Percentiles rank a stretch among this genome's conserved stretches.
These are phyloP conservation scores for Malassezia furfur DNA, from an alignment of 1,284 basidiomycete species.

Conservation along the genomic window DNA sequence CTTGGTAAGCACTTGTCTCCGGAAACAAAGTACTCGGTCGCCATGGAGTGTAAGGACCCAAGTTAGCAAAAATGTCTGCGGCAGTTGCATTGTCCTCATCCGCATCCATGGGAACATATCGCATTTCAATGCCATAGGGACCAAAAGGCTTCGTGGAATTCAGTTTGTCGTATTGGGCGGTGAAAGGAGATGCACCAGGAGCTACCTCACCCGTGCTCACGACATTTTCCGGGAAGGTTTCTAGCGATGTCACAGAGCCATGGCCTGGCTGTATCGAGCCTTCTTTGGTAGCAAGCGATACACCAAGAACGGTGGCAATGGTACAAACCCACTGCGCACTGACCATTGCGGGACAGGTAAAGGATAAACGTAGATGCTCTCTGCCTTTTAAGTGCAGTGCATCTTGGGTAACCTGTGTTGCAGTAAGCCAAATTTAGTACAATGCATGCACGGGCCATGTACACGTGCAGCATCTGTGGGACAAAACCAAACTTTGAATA, in stretches of 20 bases:
- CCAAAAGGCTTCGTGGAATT: conserved; percentile 7
- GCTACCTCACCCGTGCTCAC: conserved; percentile 23
- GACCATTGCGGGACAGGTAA: too few species aligned
- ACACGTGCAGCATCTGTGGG: too few species aligned
- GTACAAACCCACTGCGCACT: too few species aligned
- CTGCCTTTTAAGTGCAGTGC: too few species aligned
- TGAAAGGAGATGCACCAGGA: conserved; percentile 27
- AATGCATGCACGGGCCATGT: too few species aligned
- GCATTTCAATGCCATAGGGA: conserved; percentile 19
- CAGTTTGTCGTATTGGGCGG: conserved; percentile 28
- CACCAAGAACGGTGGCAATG: too few species aligned
- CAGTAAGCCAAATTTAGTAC: too few species aligned
- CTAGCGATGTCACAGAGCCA: conserved; percentile 9
- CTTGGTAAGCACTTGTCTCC: conserved; percentile 3
- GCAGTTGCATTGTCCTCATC: conserved; percentile 13
- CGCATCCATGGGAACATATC: conserved; percentile 22
- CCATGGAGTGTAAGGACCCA: conserved; percentile 19
- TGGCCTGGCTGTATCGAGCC: not conserved
- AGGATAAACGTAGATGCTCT: too few species aligned
- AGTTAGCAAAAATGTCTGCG: conserved; percentile 26
- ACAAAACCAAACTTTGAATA: too few species aligned
- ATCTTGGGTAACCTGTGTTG: too few species aligned
- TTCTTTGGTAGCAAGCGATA: too few species aligned
- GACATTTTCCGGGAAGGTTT: conserved; percentile 35
- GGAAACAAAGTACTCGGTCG: conserved; percentile 7